Evolutionary conservation across 78 protist species (phyloP).

Genomic region (Anaeramoeba flamelloides): DNA sequence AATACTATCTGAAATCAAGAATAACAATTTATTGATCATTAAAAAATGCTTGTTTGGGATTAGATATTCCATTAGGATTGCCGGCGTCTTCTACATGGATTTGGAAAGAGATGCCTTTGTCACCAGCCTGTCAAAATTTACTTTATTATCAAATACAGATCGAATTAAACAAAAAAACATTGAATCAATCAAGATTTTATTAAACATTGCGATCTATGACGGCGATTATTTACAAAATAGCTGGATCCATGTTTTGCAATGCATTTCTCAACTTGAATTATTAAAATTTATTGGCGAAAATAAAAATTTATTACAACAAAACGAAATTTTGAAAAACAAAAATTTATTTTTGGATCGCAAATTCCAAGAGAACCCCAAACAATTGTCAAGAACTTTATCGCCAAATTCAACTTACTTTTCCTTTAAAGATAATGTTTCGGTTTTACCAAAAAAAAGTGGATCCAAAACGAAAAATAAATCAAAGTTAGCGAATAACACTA

Average conservation of each 20-base stretch:
- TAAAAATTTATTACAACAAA: background rate
- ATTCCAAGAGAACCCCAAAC: background rate
- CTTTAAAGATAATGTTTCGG: constrained; percentile 8
- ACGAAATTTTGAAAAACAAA: too few relatives aligned
- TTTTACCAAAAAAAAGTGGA: too few relatives aligned
- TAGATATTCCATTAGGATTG: constrained; percentile 31
- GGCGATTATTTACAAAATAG: constrained; percentile 57
- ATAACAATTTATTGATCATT: background rate
- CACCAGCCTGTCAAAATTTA: constrained; percentile 61
- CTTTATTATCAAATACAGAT: constrained; percentile 27
- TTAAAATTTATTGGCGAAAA: constrained; percentile 24
- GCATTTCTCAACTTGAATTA: constrained; percentile 54
- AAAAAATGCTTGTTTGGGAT: constrained; percentile 1
- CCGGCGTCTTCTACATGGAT: constrained; percentile 37
- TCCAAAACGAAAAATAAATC: too few relatives aligned
- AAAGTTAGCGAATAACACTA: too few relatives aligned
- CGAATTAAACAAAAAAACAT: constrained; percentile 57
- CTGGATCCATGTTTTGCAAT: constrained; percentile 58
- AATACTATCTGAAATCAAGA: constrained; percentile 22
- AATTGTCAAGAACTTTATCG: constrained; percentile 12
- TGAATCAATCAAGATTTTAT: constrained; percentile 43
- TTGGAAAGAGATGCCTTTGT: constrained; percentile 77
- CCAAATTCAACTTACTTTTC: background rate
- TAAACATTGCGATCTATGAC: constrained; percentile 47
- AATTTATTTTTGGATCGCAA: too few relatives aligned